These are phyloP conservation scores for Brasilioporus rufonigricans DNA, from an alignment of 768 basidiomycete species.

Conservation along the genomic window DNA sequence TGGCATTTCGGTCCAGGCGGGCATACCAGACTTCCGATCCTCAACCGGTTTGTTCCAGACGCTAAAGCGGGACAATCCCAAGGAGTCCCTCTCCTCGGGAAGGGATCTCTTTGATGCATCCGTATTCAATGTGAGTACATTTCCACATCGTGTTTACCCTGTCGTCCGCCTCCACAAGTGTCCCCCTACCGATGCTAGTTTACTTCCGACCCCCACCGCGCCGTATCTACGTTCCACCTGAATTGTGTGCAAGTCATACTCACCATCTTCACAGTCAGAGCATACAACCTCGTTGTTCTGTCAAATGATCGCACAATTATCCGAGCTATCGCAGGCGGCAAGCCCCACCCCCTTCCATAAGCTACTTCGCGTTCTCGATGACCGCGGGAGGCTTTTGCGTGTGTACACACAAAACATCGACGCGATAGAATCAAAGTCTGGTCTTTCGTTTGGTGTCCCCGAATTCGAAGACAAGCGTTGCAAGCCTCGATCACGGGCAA, in stretches of 20 bases:
- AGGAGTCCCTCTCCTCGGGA: slow-evolving; percentile 66
- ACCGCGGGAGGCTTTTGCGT: slow-evolving; percentile 71
- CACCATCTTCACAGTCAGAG: slow-evolving; percentile 52
- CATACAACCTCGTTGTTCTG: slow-evolving; percentile 75
- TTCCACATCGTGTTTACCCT: background rate
- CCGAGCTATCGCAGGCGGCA: slow-evolving; percentile 67
- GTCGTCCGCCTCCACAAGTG: slow-evolving; percentile 1
- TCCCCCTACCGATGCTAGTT: background rate
- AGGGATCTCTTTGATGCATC: slow-evolving; percentile 91
- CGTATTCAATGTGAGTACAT: slow-evolving; percentile 69
- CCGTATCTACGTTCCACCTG: background rate
- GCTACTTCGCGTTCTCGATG: slow-evolving; percentile 70
- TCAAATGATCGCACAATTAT: slow-evolving; percentile 86
- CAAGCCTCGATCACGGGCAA: slow-evolving; percentile 50
- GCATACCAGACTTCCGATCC: slow-evolving; percentile 90
- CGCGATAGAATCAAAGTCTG: slow-evolving; percentile 82
- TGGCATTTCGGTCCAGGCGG: slow-evolving; percentile 83
- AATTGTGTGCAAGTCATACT: slow-evolving; percentile 14
- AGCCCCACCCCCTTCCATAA: slow-evolving; percentile 80
- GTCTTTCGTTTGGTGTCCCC: slow-evolving; percentile 84
- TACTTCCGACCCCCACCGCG: background rate
- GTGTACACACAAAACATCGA: slow-evolving; percentile 97
- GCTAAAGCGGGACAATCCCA: slow-evolving; percentile 75
- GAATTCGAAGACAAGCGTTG: slow-evolving; percentile 57
- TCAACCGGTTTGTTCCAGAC: slow-evolving; percentile 76